Evolutionary conservation across 192 early-diverging fungal genomes (phyloP).

Genomic region (Podila clonocystis): DNA sequence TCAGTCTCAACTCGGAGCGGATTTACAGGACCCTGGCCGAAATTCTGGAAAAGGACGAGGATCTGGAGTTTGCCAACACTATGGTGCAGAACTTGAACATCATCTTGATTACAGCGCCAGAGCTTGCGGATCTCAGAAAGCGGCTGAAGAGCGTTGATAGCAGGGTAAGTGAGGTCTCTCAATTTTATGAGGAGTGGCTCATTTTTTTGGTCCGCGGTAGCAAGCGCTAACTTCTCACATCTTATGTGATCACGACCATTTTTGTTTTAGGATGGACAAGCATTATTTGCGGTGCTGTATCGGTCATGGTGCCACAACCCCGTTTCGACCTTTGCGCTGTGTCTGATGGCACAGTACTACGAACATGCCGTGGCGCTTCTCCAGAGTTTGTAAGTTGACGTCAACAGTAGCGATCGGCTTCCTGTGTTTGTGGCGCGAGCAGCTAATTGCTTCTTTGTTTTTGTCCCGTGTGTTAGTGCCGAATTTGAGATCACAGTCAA

Average conservation of each 20-base stretch:
- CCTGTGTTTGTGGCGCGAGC: too few species aligned
- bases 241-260: too few species aligned
- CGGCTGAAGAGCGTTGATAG: constrained; percentile 83
- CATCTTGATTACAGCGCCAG: constrained; percentile 95
- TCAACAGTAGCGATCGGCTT: too few species aligned
- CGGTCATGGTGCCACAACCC: constrained; percentile 97
- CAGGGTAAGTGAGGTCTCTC: constrained; percentile 40
- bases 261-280: constrained; percentile 74
- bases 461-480: constrained; percentile 63
- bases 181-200: neutral
- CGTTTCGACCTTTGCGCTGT: constrained; percentile 92
- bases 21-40: constrained; percentile 91
- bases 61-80: constrained; percentile 93
- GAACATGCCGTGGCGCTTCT: constrained; percentile 88
- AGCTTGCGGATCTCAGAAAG: constrained; percentile 83
- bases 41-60: constrained; percentile 88
- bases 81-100: constrained; percentile 99
- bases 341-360: constrained; percentile 97
- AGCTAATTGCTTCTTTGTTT: too few species aligned
- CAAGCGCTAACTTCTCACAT: too few species aligned
- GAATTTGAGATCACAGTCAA: constrained; percentile 96
- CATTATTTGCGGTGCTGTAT: constrained; percentile 88
- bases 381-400: constrained; percentile 75
- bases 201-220: too few species aligned
- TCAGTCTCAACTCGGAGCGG: constrained; percentile 88